These are phyloP conservation scores for Kregervanrija delftensis DNA, from an alignment of 805 yeast species.

Conservation along the genomic window DNA sequence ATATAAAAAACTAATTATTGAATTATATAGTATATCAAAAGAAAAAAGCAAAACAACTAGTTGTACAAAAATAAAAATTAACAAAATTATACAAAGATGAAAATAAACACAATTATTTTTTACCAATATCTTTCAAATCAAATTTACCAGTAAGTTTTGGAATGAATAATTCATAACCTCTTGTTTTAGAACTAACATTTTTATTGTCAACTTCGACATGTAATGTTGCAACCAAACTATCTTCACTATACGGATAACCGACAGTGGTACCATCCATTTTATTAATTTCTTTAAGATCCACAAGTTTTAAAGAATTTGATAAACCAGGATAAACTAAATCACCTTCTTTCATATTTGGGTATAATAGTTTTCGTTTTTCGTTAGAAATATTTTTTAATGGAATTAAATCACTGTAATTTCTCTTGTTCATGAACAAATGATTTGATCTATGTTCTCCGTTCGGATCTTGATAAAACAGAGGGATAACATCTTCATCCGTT, in stretches of 20 bases:
- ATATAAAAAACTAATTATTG: not conserved
- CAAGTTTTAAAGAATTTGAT: conserved; percentile 5
- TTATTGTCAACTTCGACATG: conserved; percentile 62
- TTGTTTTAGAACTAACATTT: conserved; percentile 44
- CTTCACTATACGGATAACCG: conserved; percentile 48
- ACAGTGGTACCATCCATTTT: conserved; percentile 13
- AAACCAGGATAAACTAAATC: conserved; percentile 30
- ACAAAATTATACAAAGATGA: not conserved
- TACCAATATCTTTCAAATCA: conserved; percentile 8
- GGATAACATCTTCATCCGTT: conserved; percentile 79
- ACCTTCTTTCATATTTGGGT: conserved; percentile 13
- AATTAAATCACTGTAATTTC: conserved; percentile 70
- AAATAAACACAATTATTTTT: conserved; percentile 2
- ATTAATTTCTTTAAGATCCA: conserved; percentile 1
- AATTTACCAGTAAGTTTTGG: conserved; percentile 35
- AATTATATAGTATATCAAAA: no score
- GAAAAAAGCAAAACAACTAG: not conserved
- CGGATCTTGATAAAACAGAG: conserved; percentile 56
- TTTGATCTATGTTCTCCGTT: conserved; percentile 43
- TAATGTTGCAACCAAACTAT: conserved; percentile 59
- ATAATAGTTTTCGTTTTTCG: conserved; percentile 6
- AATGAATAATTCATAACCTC: conserved; percentile 61
- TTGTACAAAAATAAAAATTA: not conserved
- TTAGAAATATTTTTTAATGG: conserved; percentile 34
- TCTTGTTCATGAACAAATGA: conserved; percentile 46